Percentiles rank a stretch among this genome's conserved stretches.
phyloP scores from a whole-genome alignment of 164 flowering plant species.

The Vitis rotundifolia region DNA sequence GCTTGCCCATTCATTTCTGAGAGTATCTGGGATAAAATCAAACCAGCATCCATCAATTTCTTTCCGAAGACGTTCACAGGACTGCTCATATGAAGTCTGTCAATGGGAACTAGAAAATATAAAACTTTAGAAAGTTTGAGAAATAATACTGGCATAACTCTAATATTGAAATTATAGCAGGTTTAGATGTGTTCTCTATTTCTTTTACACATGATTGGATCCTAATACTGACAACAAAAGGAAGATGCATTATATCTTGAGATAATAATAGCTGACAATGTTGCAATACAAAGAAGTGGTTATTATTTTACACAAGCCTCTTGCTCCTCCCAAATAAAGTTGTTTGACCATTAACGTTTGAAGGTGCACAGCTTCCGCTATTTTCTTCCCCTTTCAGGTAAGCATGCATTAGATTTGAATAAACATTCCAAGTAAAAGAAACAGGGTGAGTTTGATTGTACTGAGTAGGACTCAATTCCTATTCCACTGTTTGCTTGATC shows the following conservation, averaged over 20 bases:
- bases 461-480: too few species aligned
- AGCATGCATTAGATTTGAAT: too few species aligned
- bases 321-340: too few species aligned
- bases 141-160: not conserved
- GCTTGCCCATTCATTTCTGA: slow-evolving; percentile 54
- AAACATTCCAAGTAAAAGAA: too few species aligned
- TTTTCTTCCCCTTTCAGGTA: too few species aligned
- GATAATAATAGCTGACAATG: not conserved
- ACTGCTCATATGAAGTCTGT: slow-evolving; percentile 51
- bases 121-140: slow-evolving; percentile 16
- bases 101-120: slow-evolving; percentile 27
- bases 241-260: not conserved
- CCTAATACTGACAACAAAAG: too few species aligned
- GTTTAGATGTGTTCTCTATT: not conserved
- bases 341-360: too few species aligned
- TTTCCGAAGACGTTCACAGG: slow-evolving; percentile 36
- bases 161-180: not conserved
- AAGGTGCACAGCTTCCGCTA: too few species aligned
- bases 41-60: slow-evolving; percentile 64
- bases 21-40: slow-evolving; percentile 53
- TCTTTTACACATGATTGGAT: not conserved
- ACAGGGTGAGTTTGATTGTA: too few species aligned
- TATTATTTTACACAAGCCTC: too few species aligned
- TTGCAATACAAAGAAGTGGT: not conserved
- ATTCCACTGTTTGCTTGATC: too few species aligned